Conservation (phyloP, 768 basidiomycete species). For the Mycena galericulata region DNA sequence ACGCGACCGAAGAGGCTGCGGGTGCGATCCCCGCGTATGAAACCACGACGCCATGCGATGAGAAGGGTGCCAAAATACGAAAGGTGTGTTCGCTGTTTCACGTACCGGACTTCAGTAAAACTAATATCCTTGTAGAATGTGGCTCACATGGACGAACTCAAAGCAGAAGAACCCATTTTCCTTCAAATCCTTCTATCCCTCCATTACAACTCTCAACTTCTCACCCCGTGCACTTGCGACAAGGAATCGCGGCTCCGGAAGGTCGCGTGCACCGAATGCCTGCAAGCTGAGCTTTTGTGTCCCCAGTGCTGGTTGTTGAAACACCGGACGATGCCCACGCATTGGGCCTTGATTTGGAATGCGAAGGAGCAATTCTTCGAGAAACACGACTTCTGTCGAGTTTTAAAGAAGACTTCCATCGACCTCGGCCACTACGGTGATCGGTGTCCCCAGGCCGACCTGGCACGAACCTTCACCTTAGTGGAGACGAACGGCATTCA, state of each 20-base stretch:
- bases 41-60: background rate
- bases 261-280: slow-evolving; percentile 10
- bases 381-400: slow-evolving; percentile 8
- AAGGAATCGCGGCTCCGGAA: background rate
- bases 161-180: background rate
- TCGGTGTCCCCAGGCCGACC: slow-evolving; percentile 13
- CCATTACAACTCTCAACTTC: background rate
- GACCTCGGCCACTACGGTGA: slow-evolving; percentile 13
- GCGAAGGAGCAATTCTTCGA: slow-evolving; percentile 2
- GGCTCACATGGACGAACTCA: slow-evolving; percentile 17
- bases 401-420: background rate
- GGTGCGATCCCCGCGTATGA: background rate
- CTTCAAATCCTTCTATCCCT: slow-evolving; percentile 8
- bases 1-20: slow-evolving; percentile 2
- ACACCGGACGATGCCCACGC: slow-evolving; percentile 9
- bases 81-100: background rate
- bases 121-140: slow-evolving; percentile 14
- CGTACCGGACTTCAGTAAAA: background rate
- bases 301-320: slow-evolving; percentile 22
- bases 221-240: slow-evolving; percentile 5
- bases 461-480: slow-evolving; percentile 4
- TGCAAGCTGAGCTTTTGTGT: slow-evolving; percentile 18
- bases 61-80: slow-evolving; percentile 5
- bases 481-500: slow-evolving; percentile 29
- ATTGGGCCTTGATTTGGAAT: slow-evolving; percentile 23